Evolutionary conservation across 169 alveolate genomes (phyloP).

Genomic region (Theileria sp.): DNA sequence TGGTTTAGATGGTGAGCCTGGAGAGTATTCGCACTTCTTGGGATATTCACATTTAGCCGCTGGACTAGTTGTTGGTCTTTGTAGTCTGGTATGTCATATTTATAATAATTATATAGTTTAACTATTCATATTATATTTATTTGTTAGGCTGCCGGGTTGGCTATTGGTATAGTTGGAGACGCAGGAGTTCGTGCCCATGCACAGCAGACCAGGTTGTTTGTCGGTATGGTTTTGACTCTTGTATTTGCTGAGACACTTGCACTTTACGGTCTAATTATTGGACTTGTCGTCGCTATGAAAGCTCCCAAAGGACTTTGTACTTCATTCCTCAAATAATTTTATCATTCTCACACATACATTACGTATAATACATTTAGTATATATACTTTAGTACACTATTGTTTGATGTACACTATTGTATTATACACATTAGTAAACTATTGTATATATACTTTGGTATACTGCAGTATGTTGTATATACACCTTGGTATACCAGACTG

Average conservation of each 20-base stretch:
- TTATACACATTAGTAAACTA: background rate
- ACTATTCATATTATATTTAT: constrained; percentile 1
- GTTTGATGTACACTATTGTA: background rate
- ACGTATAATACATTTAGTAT: no score
- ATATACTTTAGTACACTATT: background rate
- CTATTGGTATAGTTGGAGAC: constrained; percentile 99
- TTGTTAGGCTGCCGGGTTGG: constrained; percentile 96
- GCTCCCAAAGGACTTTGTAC: constrained; percentile 65
- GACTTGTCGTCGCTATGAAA: constrained; percentile 69
- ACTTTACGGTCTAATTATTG: constrained; percentile 90
- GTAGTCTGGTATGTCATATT: constrained; percentile 71
- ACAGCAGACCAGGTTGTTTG: constrained; percentile 96
- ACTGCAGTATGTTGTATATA: no score
- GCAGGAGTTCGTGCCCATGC: constrained; percentile 99
- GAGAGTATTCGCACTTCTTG: constrained; percentile 78
- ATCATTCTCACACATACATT: background rate
- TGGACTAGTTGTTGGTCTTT: constrained; percentile 93
- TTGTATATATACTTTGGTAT: background rate
- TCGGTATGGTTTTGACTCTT: constrained; percentile 97
- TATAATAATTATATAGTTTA: constrained; percentile 40
- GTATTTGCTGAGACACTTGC: constrained; percentile 99
- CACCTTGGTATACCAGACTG: no score
- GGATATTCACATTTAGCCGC: constrained; percentile 96
- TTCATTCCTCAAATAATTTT: constrained; percentile 28
- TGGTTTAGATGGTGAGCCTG: constrained; percentile 72